Conservation (phyloP, 768 basidiomycete species). For the Leccinum fibrillosum region DNA sequence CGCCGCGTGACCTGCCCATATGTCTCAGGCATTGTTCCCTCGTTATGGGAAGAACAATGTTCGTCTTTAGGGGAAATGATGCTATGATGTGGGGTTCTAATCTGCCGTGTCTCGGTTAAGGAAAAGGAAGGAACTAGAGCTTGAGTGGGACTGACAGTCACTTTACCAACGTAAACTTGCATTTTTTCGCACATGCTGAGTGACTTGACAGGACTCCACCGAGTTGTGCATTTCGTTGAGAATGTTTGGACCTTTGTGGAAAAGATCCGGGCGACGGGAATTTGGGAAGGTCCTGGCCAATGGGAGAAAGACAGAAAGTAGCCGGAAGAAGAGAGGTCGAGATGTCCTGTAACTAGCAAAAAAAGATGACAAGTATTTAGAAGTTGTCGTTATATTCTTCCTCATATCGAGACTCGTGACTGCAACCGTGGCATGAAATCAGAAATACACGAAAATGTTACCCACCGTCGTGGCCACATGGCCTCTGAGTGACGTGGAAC, state of each 20-base stretch:
- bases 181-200: slow-evolving; percentile 9
- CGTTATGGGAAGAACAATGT: slow-evolving; percentile 31
- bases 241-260: slow-evolving; percentile 7
- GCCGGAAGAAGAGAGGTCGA: not conserved
- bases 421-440: not conserved
- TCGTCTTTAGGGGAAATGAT: slow-evolving; percentile 13
- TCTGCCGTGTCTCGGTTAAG: slow-evolving; percentile 23
- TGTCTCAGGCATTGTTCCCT: slow-evolving; percentile 31
- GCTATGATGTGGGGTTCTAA: slow-evolving; percentile 4
- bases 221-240: slow-evolving; percentile 6
- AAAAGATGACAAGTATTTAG: too few relatives aligned
- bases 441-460: not conserved
- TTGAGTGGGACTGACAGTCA: slow-evolving; percentile 3
- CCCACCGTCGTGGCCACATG: slow-evolving; percentile 5
- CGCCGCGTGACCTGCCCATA: not conserved
- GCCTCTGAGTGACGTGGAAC: not conserved
- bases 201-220: slow-evolving; percentile 6
- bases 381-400: too few relatives aligned
- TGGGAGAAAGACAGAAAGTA: slow-evolving; percentile 4
- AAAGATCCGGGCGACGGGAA: slow-evolving; percentile 23
- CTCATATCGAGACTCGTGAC: not conserved
- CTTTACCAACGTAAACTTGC: slow-evolving; percentile 22
- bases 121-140: slow-evolving; percentile 16
- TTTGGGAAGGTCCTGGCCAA: slow-evolving; percentile 20
- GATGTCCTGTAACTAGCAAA: too few relatives aligned